Percentiles rank a stretch among this genome's conserved stretches.
These are phyloP conservation scores for Chrysosporium queenslandicum DNA, from an alignment of 2,329 filamentous ascomycete genomes.

Conservation along the genomic window DNA sequence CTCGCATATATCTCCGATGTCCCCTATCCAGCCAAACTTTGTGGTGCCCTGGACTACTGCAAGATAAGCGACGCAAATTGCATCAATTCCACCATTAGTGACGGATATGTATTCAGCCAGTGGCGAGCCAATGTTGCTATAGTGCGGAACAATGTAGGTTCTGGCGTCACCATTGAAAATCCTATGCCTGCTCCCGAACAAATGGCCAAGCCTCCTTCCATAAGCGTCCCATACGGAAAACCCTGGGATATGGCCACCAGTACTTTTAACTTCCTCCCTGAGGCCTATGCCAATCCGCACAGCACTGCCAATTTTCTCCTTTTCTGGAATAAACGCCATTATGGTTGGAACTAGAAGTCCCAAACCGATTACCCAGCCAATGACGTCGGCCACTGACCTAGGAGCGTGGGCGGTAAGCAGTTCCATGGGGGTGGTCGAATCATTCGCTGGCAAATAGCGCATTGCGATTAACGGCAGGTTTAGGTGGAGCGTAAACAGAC, in stretches of 20 bases:
- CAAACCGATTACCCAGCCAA: not conserved
- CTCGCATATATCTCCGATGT: constrained; percentile 19
- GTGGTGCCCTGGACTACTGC: not conserved
- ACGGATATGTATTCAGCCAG: not conserved
- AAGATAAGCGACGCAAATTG: constrained; percentile 4
- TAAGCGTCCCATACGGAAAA: not conserved
- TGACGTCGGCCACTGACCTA: not conserved
- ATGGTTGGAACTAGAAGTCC: not conserved
- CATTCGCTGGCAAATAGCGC: not conserved
- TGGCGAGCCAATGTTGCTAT: not conserved
- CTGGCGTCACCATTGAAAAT: not conserved
- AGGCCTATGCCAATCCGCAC: not conserved
- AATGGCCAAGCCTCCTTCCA: not conserved
- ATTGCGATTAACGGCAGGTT: not conserved
- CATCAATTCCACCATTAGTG: constrained; percentile 1
- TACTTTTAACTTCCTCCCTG: not conserved
- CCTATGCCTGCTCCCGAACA: not conserved
- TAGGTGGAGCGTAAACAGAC: no score
- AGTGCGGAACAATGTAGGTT: not conserved
- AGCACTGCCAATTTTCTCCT: not conserved
- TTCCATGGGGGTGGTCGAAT: not conserved
- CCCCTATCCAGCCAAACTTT: constrained; percentile 17
- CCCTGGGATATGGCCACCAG: not conserved
- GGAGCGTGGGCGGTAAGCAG: no score
- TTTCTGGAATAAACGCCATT: not conserved